Base-by-base conservation (phyloP, 164 flowering plant genomes). In the Magnolia officinalis region DNA sequence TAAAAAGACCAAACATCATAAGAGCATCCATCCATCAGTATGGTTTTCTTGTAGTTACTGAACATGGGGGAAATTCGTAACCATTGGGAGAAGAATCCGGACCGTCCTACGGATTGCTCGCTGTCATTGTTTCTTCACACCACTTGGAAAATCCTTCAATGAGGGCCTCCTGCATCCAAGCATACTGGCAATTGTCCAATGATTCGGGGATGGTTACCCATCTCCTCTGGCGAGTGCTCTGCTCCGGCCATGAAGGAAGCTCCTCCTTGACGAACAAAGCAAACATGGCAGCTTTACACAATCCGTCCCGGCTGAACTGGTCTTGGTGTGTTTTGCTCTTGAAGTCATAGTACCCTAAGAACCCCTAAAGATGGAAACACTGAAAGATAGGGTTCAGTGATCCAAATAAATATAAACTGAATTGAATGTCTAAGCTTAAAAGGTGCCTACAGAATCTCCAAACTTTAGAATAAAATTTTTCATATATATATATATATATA, bases 311-410 rank as follows among this genome's bases (percentile, higher is more conserved):
- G 75, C 87, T 84, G 78, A 79, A 85, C 78, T 89, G 87, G 75
- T 91, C 92, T 82, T 87, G 90, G 76, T 80, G 90, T 13, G 90
- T 87, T 80, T 91, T 91, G 84, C 91, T 91, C 85, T 85, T 87
- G 77, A 91, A 91, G 31, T 86, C 72, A 80, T 88, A 89, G 69
- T 78, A 23, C 24, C 95, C 91, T 23, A 91, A 70, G 64, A 78
- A 78, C 26, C 79, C 85, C 92, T 90, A 84, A 82, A 26, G 59
- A 14, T 19, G 31, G 13, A 31, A 76, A 10, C 3, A 19, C 50
- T 59, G 29, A 20, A 16, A 63, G 51, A n/a, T 8, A n/a, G 50
- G 31, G 23, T 70, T 50, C 45, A 45, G 64, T 7, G n/a, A 29
- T 26, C 29, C 10, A n/a, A 65, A 21, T 21, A 29, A 65, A 65